Base-by-base conservation (phyloP, 2,329 filamentous ascomycete genomes). In the Colletotrichum abscissum region DNA sequence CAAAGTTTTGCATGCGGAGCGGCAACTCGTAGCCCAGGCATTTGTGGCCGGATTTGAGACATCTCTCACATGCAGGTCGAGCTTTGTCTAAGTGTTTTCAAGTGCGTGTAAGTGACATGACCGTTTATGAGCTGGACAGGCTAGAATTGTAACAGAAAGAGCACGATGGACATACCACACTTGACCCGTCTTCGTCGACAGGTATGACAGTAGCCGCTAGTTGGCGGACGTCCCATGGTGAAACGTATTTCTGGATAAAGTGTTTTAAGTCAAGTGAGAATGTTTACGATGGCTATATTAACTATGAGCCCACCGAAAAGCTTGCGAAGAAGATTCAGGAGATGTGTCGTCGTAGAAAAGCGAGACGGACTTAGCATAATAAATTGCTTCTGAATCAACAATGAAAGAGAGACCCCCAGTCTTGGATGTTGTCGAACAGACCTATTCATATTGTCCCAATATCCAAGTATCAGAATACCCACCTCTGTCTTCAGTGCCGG, bases 191-290 rank as follows among this genome's bases (percentile, higher is more conserved):
- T 68, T 9, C 57, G 56, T n/a, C 69, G 46, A 8, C 64, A 72
- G 28, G 69, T 72, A 22, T 68, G 69, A 8, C 69, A 72, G 42
- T 72, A 72, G 33, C 69, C 69, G 46, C 69, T 72, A 3, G 55
- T 56, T 5, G 69, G 69, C 12, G 64, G 35, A 19, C 69, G 69
- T 9, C 69, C 64, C 69, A 72, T 72, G 2, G 16, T 16, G 5
- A 19, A 19, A 46, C 8, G 2, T n/a, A 9, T 19, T 19, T 9
- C 6, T 46, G 7, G 42, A 19, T 46, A 7, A 46, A 46, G 14
- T 16, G 16, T 42, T 42, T 14, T 5, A 16, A 42, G 1, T 42
- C 12, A 33, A 33, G 30, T 11, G 9, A 33, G 30, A 11, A 42
- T 42, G 14, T 4, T 33, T 1, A 33, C 30, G 30, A 33, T 33